Evolutionary conservation across 2,329 filamentous ascomycete species (phyloP), one percentile per base, ranked within the genome.

Genomic region (Aspergillus fructus): DNA sequence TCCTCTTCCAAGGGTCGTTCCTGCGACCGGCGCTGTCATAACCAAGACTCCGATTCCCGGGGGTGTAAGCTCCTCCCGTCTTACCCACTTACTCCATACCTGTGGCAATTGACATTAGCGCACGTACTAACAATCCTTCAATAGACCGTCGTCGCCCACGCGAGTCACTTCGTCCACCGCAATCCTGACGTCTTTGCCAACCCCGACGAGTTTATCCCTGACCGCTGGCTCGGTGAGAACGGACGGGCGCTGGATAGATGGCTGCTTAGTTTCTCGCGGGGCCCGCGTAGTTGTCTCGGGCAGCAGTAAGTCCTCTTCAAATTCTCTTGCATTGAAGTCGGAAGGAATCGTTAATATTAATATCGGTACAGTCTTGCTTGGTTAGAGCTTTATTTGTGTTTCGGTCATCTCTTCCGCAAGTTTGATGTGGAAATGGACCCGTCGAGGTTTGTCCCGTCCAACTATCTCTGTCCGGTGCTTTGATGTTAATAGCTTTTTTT

Each of bases 181-280:
- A 52, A 56, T 42, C 15, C 41, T n/a, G 34, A 27, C 9, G 46
- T 56, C 30, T 56, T 56, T 34, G 33, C 21, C 8, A 24, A 34
- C 9, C 48, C 54, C 6, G 5, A 51, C 40, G 21, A 23, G 4
- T 56, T 56, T 33, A 47, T 33, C 3, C 54, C 54, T 3, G 54
- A 56, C 9, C 54, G 54, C 41, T 56, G 54, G 48, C 48, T 56
- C n/a, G 54, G 54, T 7, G 54, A 56, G 23, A 23, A 47, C 9
- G 54, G 47, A 1, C 49, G 23, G 4, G 19, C 21, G 1, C 24
- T 56, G 13, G 49, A 56, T 21, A 48, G 42, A 23, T 56, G 47
- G 47, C 49, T 56, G 1, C 24, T 56, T 15, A 46, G 21, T 7
- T 56, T 56, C 42, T 56, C 54, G n/a, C 54, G 54, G n/a, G 54